Conservation (phyloP, 78 protist species). For the Dictyostelium firmibasis region DNA sequence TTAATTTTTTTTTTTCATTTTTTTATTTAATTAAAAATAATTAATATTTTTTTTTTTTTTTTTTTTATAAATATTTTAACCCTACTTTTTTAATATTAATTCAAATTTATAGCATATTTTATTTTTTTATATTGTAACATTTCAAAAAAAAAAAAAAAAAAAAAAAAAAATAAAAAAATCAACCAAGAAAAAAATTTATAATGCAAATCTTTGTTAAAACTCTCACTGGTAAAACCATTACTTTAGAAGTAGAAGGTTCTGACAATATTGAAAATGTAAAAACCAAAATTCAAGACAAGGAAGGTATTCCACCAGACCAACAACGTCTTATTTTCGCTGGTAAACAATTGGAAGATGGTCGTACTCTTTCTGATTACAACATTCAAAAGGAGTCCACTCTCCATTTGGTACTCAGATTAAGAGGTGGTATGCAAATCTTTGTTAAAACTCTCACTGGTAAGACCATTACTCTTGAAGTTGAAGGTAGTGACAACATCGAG, state of each 20-base stretch:
- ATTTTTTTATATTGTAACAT: neutral
- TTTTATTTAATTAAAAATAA: too few species aligned
- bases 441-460: conserved; percentile 98
- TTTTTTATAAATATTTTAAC: too few species aligned
- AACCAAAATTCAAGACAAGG: conserved; percentile 97
- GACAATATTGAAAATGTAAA: conserved; percentile 97
- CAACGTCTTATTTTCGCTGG: conserved; percentile 99
- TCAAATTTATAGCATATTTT: neutral
- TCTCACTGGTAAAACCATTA: conserved; percentile 98
- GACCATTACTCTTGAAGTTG: conserved; percentile 98
- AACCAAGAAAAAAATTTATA: neutral
- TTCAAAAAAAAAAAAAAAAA: neutral
- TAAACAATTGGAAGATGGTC: conserved; percentile 98
- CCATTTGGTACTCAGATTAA: conserved; percentile 89
- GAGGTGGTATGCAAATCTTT: conserved; percentile 95
- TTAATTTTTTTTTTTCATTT: too few species aligned
- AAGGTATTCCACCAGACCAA: conserved; percentile 98
- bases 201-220: conserved; percentile 97
- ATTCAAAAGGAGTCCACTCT: conserved; percentile 94
- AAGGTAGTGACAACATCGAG: conserved; percentile 95
- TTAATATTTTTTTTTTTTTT: too few species aligned
- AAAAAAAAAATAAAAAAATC: too few species aligned
- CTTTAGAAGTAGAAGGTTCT: conserved; percentile 96
- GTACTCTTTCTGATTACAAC: conserved; percentile 95
- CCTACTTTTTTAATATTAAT: too few species aligned